Evolutionary conservation across 1,139 yeast genomes (phyloP).

Genomic region (Hyphopichia wangnamkhiaoensis): DNA sequence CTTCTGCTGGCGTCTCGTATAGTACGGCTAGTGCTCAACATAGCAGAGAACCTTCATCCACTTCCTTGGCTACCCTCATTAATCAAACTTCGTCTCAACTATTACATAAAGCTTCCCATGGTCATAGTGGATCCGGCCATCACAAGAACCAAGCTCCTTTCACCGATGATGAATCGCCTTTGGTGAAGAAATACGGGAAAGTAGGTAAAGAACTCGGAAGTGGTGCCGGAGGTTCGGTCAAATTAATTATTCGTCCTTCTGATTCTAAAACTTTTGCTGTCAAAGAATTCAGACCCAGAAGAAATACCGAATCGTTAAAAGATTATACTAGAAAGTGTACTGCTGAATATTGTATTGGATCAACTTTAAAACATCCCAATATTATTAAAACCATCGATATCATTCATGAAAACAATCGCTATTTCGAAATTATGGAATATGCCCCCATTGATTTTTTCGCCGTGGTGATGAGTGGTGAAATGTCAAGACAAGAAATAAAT

Average conservation of each 20-base stretch:
- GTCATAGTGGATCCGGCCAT: slow-evolving; percentile 17
- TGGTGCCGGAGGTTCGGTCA: slow-evolving; percentile 98
- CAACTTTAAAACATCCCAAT: slow-evolving; percentile 86
- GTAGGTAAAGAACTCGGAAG: slow-evolving; percentile 89
- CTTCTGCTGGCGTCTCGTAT: slow-evolving; percentile 3
- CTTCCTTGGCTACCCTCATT: slow-evolving; percentile 44
- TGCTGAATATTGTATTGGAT: slow-evolving; percentile 94
- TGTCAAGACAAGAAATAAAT: slow-evolving; percentile 81
- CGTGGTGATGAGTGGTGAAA: slow-evolving; percentile 91
- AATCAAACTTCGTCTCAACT: slow-evolving; percentile 48
- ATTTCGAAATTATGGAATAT: slow-evolving; percentile 92
- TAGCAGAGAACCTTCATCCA: slow-evolving; percentile 38
- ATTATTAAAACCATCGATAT: slow-evolving; percentile 90
- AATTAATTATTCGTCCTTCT: slow-evolving; percentile 75
- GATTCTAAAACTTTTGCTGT: slow-evolving; percentile 92
- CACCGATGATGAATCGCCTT: slow-evolving; percentile 58
- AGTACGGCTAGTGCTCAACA: slow-evolving; percentile 14
- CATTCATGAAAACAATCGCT: slow-evolving; percentile 83
- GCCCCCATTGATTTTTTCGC: slow-evolving; percentile 93
- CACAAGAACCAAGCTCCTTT: slow-evolving; percentile 39
- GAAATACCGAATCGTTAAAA: slow-evolving; percentile 78
- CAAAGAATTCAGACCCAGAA: slow-evolving; percentile 88
- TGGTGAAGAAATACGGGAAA: slow-evolving; percentile 83
- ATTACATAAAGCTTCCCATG: slow-evolving; percentile 39
- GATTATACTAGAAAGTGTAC: slow-evolving; percentile 96